Evolutionary conservation across 2,329 filamentous ascomycete species (phyloP).

Genomic region (Fusarium irregulare): DNA sequence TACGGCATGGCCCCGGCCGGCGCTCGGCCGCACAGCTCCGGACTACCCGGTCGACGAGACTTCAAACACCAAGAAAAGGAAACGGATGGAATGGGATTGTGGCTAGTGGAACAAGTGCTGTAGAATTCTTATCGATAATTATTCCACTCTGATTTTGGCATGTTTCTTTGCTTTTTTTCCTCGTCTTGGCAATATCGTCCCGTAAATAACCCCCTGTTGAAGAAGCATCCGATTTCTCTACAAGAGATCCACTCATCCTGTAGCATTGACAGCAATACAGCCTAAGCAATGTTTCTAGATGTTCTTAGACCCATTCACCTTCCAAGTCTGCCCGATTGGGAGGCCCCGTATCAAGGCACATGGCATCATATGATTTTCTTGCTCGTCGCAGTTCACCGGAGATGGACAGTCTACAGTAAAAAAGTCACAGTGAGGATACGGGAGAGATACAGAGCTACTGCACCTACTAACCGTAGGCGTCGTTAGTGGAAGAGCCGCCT

Average conservation of each 20-base stretch:
- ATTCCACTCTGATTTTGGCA: background rate
- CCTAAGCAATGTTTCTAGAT: conserved; percentile 29
- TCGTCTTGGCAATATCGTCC: conserved; percentile 4
- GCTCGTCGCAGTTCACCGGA: conserved; percentile 3
- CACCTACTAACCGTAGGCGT: conserved; percentile 4
- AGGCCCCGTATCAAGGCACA: conserved; percentile 36
- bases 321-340: conserved; percentile 40
- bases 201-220: conserved; percentile 11
- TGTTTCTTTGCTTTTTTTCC: conserved; percentile 12
- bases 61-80: background rate
- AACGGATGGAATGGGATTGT: conserved; percentile 16
- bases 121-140: background rate
- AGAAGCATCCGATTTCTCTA: conserved; percentile 31
- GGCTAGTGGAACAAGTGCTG: background rate
- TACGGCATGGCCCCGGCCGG: conserved; percentile 27
- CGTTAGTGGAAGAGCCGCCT: conserved; percentile 36
- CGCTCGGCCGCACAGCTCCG: conserved; percentile 36
- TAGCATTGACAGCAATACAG: conserved; percentile 4
- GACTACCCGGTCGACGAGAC: conserved; percentile 24
- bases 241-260: conserved; percentile 13
- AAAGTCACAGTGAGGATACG: background rate
- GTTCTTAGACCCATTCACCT: conserved; percentile 25
- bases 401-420: background rate
- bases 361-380: conserved; percentile 45
- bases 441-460: conserved; percentile 20